phyloP scores from a whole-genome alignment of 495 filamentous ascomycete species.

The Penicillium pulvis region DNA sequence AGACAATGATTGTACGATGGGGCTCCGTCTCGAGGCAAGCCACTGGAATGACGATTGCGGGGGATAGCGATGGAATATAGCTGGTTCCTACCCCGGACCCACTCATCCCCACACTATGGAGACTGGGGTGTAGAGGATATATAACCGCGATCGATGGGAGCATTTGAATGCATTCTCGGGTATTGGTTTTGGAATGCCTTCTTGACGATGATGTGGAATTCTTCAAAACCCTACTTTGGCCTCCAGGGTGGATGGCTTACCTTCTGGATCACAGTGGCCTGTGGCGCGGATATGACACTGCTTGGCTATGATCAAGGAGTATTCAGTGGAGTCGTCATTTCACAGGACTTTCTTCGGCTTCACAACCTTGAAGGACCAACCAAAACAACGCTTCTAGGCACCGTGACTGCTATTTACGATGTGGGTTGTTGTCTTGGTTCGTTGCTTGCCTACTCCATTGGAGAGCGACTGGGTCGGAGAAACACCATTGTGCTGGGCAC shows the following conservation, averaged over 20 bases:
- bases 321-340: slow-evolving; percentile 22
- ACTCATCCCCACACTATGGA: not conserved
- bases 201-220: not conserved
- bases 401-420: slow-evolving; percentile 25
- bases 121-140: not conserved
- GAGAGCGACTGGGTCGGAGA: slow-evolving; percentile 51
- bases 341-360: slow-evolving; percentile 18
- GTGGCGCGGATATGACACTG: slow-evolving; percentile 22
- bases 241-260: slow-evolving; percentile 25
- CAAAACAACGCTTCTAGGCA: slow-evolving; percentile 19
- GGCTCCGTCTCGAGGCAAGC: not conserved
- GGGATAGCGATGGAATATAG: not conserved
- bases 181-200: not conserved
- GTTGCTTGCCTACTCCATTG: slow-evolving; percentile 40
- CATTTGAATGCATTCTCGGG: not conserved
- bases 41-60: not conserved
- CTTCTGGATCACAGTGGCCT: slow-evolving; percentile 25
- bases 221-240: slow-evolving; percentile 24
- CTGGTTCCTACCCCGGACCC: not conserved
- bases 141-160: not conserved
- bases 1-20: not conserved
- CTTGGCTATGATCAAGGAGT: slow-evolving; percentile 22
- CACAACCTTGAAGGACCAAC: slow-evolving; percentile 36
- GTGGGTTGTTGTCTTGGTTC: slow-evolving; percentile 54
- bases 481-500: slow-evolving; percentile 50